Evolutionary conservation across 2,329 filamentous ascomycete genomes (phyloP), one percentile per base, ranked within the genome.

Genomic region (Fusarium haematococcum): DNA sequence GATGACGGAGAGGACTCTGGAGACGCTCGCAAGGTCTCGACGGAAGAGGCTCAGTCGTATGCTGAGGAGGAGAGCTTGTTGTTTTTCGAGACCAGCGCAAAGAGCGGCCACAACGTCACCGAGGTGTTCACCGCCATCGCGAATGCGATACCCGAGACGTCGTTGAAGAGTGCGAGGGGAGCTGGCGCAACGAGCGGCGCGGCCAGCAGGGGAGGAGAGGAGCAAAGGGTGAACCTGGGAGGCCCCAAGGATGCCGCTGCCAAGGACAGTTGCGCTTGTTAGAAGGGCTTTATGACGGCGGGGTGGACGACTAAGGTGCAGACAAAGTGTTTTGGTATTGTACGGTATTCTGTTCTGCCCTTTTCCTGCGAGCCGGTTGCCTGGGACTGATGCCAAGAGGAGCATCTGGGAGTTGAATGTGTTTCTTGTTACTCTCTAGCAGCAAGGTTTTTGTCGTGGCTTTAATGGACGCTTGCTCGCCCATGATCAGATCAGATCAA

Each of bases 41-140:
- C 93, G n/a, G 92, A 94, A 74, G 95, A 98, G 85, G 97, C 95
- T 48, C 95, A 95, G 86, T 87, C 91, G 65, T 99, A 98, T 84
- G 97, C 97, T 9, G 95, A 98, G 77, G 96, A 98, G 84, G 97
- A 99, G 85, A 91, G 92, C 64, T 86, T 99, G 75, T 84, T 99
- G 75, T 99, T 99, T 87, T 98, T 98, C 83, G 97, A 99, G 88
- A 99, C 97, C 18, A 97, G 94, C 82, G 97, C 97, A 57, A 99
- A 99, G 91, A 97, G 95, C 5, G 97, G 97, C 30, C 90, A 93
- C 81, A 98, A 98, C 83, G 97, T 99, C 43, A 91, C 93, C 63
- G 96, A 98, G 79, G 97, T 99, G 35, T 99, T 99, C 82, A 98
- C 95, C 54, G 97, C 97, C 35, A 99, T 99, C 81, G 97, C 97